A percentile compares a stretch with the other conserved stretches of the same genome.
These are phyloP conservation scores for Aspergillus leporis DNA, from an alignment of 495 filamentous ascomycete genomes.

Conservation along the genomic window DNA sequence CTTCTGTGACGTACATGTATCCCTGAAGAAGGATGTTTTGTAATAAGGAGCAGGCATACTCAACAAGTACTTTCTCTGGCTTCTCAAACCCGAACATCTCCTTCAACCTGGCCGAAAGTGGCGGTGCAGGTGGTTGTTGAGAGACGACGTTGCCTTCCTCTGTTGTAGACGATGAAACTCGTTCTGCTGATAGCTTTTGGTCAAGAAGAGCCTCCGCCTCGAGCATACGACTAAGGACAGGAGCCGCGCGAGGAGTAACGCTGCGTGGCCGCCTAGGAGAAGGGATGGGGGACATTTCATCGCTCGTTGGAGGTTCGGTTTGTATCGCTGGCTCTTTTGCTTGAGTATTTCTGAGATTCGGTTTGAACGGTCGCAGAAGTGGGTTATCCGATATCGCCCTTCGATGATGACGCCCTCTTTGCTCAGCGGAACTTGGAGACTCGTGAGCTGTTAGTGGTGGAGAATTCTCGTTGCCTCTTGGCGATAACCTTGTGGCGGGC, in stretches of 20 bases:
- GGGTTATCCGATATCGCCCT: constrained; percentile 62
- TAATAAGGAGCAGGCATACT: constrained; percentile 93
- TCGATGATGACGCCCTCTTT: constrained; percentile 48
- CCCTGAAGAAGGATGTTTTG: constrained; percentile 92
- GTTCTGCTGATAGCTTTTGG: constrained; percentile 26
- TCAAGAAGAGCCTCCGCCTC: constrained; percentile 73
- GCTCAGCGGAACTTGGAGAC: constrained; percentile 12
- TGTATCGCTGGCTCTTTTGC: constrained; percentile 8
- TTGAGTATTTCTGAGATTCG: constrained; percentile 41
- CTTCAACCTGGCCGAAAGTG: constrained; percentile 71
- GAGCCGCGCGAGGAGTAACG: constrained; percentile 56
- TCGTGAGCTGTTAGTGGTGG: neutral
- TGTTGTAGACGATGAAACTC: constrained; percentile 19
- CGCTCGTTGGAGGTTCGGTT: constrained; percentile 22
- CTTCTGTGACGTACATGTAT: constrained; percentile 93
- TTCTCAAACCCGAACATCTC: constrained; percentile 87
- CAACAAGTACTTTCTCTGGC: constrained; percentile 81
- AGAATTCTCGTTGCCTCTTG: constrained; percentile 6
- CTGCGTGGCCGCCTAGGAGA: constrained; percentile 35
- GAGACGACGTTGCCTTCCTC: constrained; percentile 23
- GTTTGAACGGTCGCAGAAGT: constrained; percentile 58
- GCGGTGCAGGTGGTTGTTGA: constrained; percentile 27
- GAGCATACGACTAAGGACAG: constrained; percentile 79
- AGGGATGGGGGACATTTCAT: constrained; percentile 18
- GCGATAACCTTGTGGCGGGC: constrained; percentile 7